Evolutionary conservation across 148 eudicot species (phyloP).

Genomic region (Spergularia bocconei): DNA sequence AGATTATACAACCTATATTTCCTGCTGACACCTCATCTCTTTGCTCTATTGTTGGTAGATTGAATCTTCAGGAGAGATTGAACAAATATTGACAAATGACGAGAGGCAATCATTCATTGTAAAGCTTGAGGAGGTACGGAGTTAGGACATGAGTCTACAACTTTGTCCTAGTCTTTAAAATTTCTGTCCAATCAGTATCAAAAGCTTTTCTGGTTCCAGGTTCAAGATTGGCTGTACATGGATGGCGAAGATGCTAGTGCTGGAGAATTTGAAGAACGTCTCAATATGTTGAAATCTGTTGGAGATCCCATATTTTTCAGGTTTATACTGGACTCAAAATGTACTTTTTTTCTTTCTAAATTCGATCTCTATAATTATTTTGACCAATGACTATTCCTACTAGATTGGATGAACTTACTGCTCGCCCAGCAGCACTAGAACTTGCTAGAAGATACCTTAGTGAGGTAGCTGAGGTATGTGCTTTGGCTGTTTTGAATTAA

Average conservation of each 20-base stretch:
- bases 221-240: conserved; percentile 93
- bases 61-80: conserved; percentile 60
- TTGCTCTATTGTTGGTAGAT: conserved; percentile 40
- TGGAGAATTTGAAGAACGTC: conserved; percentile 70
- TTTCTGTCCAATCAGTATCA: not conserved
- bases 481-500: not conserved
- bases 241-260: conserved; percentile 99
- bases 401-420: conserved; percentile 80
- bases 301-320: conserved; percentile 96
- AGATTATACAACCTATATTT: not conserved
- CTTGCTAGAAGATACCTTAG: conserved; percentile 60
- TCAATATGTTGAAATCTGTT: conserved; percentile 73
- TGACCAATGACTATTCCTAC: conserved; percentile 22
- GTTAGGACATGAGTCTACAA: conserved; percentile 34
- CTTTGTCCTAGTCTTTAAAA: not conserved
- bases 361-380: conserved; percentile 1
- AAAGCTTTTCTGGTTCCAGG: conserved; percentile 42
- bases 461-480: conserved; percentile 68
- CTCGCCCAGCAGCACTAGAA: conserved; percentile 75
- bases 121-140: conserved; percentile 93
- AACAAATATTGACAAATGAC: conserved; percentile 61
- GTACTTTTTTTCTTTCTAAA: not conserved
- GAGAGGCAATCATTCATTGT: conserved; percentile 69
- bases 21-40: conserved; percentile 14
- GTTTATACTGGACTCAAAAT: conserved; percentile 32